Percentiles rank a stretch among this genome's conserved stretches.
Conservation (phyloP, 2,329 filamentous ascomycete genomes). For the Fonsecaea erecta region DNA sequence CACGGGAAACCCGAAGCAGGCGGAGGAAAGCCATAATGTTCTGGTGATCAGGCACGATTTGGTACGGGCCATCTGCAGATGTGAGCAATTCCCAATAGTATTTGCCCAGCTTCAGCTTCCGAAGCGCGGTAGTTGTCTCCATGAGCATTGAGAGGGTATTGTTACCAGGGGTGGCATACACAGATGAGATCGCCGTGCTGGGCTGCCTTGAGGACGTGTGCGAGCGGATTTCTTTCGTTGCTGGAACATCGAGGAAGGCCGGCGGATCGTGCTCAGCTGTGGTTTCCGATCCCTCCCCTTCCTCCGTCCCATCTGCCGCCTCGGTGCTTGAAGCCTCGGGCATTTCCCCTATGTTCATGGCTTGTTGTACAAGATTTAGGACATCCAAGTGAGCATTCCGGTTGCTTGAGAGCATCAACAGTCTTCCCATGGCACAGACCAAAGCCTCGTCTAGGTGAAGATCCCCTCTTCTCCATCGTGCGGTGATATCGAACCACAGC, state of each 20-base stretch:
- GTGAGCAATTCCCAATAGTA: conserved; percentile 80
- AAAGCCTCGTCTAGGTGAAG: conserved; percentile 77
- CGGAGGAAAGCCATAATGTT: conserved; percentile 73
- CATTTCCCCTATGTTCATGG: conserved; percentile 66
- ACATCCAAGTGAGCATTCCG: conserved; percentile 71
- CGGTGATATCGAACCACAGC: conserved; percentile 79
- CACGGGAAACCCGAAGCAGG: conserved; percentile 67
- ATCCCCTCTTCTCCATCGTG: conserved; percentile 73
- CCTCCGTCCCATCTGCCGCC: conserved; percentile 45
- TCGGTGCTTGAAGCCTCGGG: background rate
- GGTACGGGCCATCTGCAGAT: conserved; percentile 50
- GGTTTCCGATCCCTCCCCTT: background rate
- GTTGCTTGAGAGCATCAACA: conserved; percentile 69
- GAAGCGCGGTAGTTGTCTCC: conserved; percentile 64
- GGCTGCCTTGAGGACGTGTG: background rate
- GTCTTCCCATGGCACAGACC: conserved; percentile 77
- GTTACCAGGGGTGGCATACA: conserved; percentile 56
- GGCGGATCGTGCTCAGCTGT: conserved; percentile 6
- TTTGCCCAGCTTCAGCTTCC: conserved; percentile 65
- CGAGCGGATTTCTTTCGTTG: background rate
- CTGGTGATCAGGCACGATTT: conserved; percentile 71
- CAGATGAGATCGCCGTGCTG: conserved; percentile 4
- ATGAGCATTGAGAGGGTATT: conserved; percentile 71
- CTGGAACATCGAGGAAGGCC: background rate
- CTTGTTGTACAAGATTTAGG: conserved; percentile 76